phyloP scores from a whole-genome alignment of 2,329 filamentous ascomycete genomes.

The Fusarium solani-melongenae region DNA sequence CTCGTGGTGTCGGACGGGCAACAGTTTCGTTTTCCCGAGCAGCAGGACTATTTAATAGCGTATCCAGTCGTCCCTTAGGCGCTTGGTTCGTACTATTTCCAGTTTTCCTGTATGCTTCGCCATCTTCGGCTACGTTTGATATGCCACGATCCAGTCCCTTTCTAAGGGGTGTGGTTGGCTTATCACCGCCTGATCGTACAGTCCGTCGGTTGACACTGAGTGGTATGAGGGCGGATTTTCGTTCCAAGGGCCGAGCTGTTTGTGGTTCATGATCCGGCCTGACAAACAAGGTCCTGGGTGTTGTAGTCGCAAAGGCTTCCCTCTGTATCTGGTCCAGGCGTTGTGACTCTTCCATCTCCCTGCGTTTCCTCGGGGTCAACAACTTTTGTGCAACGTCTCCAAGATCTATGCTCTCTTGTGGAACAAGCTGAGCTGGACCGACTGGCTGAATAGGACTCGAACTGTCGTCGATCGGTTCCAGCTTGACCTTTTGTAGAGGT shows the following conservation, averaged over 20 bases:
- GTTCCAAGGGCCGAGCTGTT: conserved; percentile 26
- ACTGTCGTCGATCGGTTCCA: conserved; percentile 48
- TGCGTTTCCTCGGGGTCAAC: conserved; percentile 52
- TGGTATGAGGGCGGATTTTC: conserved; percentile 50
- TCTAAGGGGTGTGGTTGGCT: conserved; percentile 28
- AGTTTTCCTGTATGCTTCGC: conserved; percentile 46
- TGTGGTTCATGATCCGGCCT: conserved; percentile 32
- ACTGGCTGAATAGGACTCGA: conserved; percentile 45
- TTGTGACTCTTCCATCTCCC: conserved; percentile 35
- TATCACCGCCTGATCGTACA: conserved; percentile 36
- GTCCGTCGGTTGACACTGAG: conserved; percentile 50
- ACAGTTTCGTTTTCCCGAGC: conserved; percentile 38
- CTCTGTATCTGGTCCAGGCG: conserved; percentile 12
- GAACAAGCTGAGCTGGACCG: conserved; percentile 36
- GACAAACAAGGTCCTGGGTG: conserved; percentile 35
- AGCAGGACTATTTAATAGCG: conserved; percentile 48
- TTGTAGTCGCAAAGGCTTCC: conserved; percentile 14
- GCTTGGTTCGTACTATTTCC: conserved; percentile 12
- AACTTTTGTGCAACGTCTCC: conserved; percentile 48
- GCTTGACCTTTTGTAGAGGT: conserved; percentile 54
- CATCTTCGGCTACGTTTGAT: conserved; percentile 61
- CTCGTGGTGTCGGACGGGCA: conserved; percentile 39
- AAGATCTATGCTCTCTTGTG: conserved; percentile 70
- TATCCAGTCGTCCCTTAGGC: conserved; percentile 46
- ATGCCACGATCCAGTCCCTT: conserved; percentile 51